phyloP scores from a whole-genome alignment of 2,329 filamentous ascomycete species.

The Verticillium klebahnii region DNA sequence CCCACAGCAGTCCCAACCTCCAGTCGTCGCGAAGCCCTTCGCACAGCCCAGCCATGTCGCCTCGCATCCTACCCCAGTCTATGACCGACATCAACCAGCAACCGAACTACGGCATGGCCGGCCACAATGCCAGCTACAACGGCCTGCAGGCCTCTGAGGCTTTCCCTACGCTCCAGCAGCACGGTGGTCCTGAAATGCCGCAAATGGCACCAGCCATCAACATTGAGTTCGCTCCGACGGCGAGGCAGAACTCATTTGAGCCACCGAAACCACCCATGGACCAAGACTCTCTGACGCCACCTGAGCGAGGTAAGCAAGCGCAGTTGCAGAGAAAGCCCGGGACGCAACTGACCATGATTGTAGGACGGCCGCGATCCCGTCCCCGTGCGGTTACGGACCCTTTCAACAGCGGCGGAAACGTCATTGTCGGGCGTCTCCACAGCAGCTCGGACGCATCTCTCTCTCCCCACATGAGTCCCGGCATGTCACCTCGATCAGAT shows the following conservation, averaged over 20 bases:
- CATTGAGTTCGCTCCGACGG: slow-evolving; percentile 82
- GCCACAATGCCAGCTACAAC: slow-evolving; percentile 31
- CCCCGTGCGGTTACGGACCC: slow-evolving; percentile 57
- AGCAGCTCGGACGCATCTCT: slow-evolving; percentile 31
- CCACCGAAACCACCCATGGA: slow-evolving; percentile 61
- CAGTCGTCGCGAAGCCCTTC: slow-evolving; percentile 73
- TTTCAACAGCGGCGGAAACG: slow-evolving; percentile 43
- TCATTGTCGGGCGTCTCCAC: slow-evolving; percentile 31
- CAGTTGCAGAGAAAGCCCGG: background rate
- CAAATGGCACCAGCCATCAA: slow-evolving; percentile 93
- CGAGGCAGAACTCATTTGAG: slow-evolving; percentile 62
- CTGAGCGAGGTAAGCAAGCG: slow-evolving; percentile 54
- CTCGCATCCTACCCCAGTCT: slow-evolving; percentile 53
- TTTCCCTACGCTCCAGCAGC: slow-evolving; percentile 46
- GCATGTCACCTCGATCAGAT: slow-evolving; percentile 38
- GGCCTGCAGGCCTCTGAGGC: slow-evolving; percentile 38
- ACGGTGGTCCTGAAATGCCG: slow-evolving; percentile 55
- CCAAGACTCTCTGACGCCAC: slow-evolving; percentile 78
- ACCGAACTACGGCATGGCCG: slow-evolving; percentile 36
- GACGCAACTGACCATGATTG: slow-evolving; percentile 14
- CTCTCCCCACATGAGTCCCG: slow-evolving; percentile 46
- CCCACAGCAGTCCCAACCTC: slow-evolving; percentile 57
- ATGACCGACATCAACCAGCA: slow-evolving; percentile 49
- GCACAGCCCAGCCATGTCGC: slow-evolving; percentile 64
- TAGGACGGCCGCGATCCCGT: slow-evolving; percentile 44